Conservation (phyloP, 345 rosid genomes). For the Moricandia moricandioides region DNA sequence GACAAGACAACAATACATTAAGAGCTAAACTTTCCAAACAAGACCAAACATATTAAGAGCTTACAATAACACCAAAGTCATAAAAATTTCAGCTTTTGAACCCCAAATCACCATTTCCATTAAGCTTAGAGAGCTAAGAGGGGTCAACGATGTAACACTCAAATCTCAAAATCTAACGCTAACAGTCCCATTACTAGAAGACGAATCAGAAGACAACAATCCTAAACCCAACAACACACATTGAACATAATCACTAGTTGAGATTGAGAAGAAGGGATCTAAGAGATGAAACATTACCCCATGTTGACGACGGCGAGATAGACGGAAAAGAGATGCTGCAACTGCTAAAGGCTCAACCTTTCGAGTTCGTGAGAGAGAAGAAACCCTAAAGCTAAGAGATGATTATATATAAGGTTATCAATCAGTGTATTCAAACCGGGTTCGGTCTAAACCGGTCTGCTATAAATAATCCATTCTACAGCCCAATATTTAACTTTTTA, state of each 20-base stretch:
- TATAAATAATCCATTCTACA: neutral
- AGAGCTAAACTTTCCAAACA: neutral
- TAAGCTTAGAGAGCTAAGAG: neutral
- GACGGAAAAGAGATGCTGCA: constrained; percentile 11
- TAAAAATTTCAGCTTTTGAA: neutral
- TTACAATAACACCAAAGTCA: neutral
- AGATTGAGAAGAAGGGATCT: neutral
- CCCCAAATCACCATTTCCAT: neutral
- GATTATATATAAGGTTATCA: neutral
- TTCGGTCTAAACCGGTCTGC: neutral
- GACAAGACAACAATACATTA: neutral
- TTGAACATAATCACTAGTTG: neutral
- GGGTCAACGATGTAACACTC: neutral
- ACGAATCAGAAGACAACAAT: neutral
- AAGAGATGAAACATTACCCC: constrained; percentile 26
- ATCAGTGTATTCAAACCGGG: neutral
- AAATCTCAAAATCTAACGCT: neutral
- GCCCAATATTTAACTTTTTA: neutral
- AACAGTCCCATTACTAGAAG: neutral
- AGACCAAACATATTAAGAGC: neutral
- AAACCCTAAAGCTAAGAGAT: constrained; percentile 15
- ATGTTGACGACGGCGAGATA: constrained; percentile 34
- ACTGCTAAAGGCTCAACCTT: constrained; percentile 11
- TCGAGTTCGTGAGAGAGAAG: neutral
- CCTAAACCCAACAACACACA: neutral